These are phyloP conservation scores for Coemansia brasiliensis DNA, from an alignment of 192 early-diverging fungal species.

Conservation along the genomic window DNA sequence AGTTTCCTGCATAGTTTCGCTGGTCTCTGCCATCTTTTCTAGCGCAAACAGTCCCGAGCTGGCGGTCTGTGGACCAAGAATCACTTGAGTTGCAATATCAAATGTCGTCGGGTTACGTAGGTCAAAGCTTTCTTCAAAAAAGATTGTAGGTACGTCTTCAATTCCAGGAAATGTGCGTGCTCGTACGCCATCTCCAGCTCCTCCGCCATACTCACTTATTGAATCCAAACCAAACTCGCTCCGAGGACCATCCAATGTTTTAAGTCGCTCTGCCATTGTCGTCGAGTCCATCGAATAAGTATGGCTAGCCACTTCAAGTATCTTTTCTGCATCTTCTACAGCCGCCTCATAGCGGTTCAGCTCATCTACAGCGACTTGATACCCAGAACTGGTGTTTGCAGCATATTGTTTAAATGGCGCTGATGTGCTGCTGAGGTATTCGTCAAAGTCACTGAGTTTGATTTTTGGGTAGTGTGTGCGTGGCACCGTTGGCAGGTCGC, in stretches of 20 bases:
- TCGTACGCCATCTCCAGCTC: constrained; percentile 7
- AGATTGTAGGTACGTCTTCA: constrained; percentile 83
- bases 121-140: constrained; percentile 81
- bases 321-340: constrained; percentile 48
- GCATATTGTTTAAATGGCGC: constrained; percentile 82
- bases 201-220: constrained; percentile 39
- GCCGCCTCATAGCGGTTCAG: constrained; percentile 57
- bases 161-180: constrained; percentile 61
- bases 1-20: constrained; percentile 82
- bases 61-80: constrained; percentile 61
- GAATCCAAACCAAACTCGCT: constrained; percentile 60
- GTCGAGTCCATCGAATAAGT: constrained; percentile 56
- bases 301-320: constrained; percentile 32
- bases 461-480: constrained; percentile 59
- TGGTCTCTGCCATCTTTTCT: constrained; percentile 58
- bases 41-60: constrained; percentile 44
- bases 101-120: constrained; percentile 90
- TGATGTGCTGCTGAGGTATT: constrained; percentile 70
- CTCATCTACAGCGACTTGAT: constrained; percentile 53
- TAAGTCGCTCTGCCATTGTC: constrained; percentile 54
- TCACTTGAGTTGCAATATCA: constrained; percentile 71
- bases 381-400: constrained; percentile 58
- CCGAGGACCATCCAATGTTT: constrained; percentile 45
- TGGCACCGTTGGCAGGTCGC: constrained; percentile 51
- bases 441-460: constrained; percentile 78